Conservation (phyloP, 768 basidiomycete species). For the Lentinula sp. region DNA sequence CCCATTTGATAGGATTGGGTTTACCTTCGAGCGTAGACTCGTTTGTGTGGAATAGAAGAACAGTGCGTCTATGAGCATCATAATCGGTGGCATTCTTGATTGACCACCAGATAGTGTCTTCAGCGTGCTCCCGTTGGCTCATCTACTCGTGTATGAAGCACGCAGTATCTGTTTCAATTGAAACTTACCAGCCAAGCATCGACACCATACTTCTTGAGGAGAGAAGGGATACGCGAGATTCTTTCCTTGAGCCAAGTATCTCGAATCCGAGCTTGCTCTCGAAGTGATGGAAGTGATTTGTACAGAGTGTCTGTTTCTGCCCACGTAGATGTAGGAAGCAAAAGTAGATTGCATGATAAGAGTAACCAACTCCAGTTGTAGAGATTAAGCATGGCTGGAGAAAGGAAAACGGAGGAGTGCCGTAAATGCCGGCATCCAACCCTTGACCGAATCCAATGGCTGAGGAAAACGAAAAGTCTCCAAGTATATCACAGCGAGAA, state of each 20-base stretch:
- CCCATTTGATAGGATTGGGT: slow-evolving; percentile 38
- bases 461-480: background rate
- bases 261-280: slow-evolving; percentile 32
- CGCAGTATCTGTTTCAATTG: background rate
- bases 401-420: background rate
- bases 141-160: slow-evolving; percentile 21
- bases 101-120: slow-evolving; percentile 49
- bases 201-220: slow-evolving; percentile 36
- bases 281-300: slow-evolving; percentile 28
- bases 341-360: background rate
- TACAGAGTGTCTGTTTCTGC: slow-evolving; percentile 14
- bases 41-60: slow-evolving; percentile 44
- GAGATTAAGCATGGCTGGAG: background rate
- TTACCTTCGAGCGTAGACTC: slow-evolving; percentile 20
- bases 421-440: background rate
- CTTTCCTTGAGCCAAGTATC: slow-evolving; percentile 35
- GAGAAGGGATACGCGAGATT: slow-evolving; percentile 30
- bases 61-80: slow-evolving; percentile 40
- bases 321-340: background rate
- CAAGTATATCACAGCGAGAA: background rate
- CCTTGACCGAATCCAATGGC: background rate
- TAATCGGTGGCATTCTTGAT: slow-evolving; percentile 43
- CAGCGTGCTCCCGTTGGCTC: slow-evolving; percentile 44
- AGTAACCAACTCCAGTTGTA: background rate
- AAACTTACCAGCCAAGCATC: slow-evolving; percentile 35